These are phyloP conservation scores for Ilex paraguariensis DNA, from an alignment of 305 asterid genomes.

Conservation along the genomic window DNA sequence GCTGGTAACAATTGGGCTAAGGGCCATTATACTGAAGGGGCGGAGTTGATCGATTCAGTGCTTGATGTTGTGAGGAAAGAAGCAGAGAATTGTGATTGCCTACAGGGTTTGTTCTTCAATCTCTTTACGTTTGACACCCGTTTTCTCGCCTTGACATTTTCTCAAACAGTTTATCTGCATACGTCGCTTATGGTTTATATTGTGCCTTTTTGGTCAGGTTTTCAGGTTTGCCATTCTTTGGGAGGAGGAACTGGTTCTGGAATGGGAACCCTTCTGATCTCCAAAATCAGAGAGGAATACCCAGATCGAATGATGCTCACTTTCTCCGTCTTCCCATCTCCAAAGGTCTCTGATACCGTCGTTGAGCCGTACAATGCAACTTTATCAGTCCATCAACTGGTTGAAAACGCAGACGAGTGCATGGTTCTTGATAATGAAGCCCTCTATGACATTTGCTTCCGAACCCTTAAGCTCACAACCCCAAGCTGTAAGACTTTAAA, in stretches of 20 bases:
- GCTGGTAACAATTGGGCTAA: constrained; percentile 19
- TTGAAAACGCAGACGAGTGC: constrained; percentile 20
- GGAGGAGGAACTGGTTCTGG: constrained; percentile 24
- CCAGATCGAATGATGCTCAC: constrained; percentile 23
- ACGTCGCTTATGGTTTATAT: neutral
- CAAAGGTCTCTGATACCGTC: constrained; percentile 17
- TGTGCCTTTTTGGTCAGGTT: constrained; percentile 2
- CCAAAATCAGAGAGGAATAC: constrained; percentile 21
- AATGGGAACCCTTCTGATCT: constrained; percentile 19
- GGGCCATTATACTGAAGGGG: constrained; percentile 19
- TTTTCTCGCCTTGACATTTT: neutral
- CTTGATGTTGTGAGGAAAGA: constrained; percentile 18
- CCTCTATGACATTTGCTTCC: constrained; percentile 16
- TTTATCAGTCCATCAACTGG: constrained; percentile 16
- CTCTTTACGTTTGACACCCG: neutral
- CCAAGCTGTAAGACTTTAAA: constrained; percentile 16
- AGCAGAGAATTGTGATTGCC: constrained; percentile 18
- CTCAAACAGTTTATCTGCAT: neutral
- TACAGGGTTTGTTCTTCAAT: constrained; percentile 9
- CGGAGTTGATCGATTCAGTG: constrained; percentile 17
- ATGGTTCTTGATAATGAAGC: constrained; percentile 20
- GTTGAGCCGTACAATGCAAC: constrained; percentile 21
- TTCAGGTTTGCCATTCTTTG: constrained; percentile 19
- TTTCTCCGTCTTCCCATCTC: constrained; percentile 16
- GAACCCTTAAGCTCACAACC: constrained; percentile 17